These are phyloP conservation scores for Rhizopus delemar DNA, from an alignment of 371 early-diverging fungal genomes.

Conservation along the genomic window DNA sequence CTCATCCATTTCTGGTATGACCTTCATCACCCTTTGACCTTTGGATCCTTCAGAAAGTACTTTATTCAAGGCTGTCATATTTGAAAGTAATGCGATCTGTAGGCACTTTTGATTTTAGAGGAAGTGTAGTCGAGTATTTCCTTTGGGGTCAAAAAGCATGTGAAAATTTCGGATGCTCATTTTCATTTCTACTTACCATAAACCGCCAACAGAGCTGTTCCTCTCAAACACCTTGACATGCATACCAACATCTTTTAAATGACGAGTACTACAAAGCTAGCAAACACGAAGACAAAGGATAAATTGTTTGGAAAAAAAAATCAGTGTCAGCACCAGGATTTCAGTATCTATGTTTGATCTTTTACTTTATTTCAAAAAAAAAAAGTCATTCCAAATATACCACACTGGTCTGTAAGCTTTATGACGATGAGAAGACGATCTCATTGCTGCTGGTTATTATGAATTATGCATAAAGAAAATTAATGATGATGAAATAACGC, in stretches of 20 bases:
- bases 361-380: too few relatives aligned
- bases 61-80: not conserved
- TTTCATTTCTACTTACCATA: constrained; percentile 21
- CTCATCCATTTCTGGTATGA: constrained; percentile 21
- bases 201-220: constrained; percentile 22
- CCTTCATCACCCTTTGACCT: constrained; percentile 16
- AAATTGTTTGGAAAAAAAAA: too few relatives aligned
- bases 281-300: not conserved
- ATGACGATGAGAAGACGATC: too few relatives aligned
- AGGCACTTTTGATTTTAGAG: constrained; percentile 26
- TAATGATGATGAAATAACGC: too few relatives aligned
- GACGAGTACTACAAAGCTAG: constrained; percentile 13
- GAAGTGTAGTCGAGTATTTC: constrained; percentile 24
- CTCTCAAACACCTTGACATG: constrained; percentile 25
- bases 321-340: too few relatives aligned
- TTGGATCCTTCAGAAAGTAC: constrained; percentile 7
- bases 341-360: too few relatives aligned
- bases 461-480: too few relatives aligned
- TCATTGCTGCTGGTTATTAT: too few relatives aligned
- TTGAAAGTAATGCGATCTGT: constrained; percentile 2
- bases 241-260: constrained; percentile 22
- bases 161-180: not conserved
- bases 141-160: constrained; percentile 3
- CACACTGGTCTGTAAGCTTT: too few relatives aligned
- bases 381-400: too few relatives aligned